Evolutionary conservation across 1,284 basidiomycete species (phyloP).

Genomic region (Sphaerobolus stellatus): DNA sequence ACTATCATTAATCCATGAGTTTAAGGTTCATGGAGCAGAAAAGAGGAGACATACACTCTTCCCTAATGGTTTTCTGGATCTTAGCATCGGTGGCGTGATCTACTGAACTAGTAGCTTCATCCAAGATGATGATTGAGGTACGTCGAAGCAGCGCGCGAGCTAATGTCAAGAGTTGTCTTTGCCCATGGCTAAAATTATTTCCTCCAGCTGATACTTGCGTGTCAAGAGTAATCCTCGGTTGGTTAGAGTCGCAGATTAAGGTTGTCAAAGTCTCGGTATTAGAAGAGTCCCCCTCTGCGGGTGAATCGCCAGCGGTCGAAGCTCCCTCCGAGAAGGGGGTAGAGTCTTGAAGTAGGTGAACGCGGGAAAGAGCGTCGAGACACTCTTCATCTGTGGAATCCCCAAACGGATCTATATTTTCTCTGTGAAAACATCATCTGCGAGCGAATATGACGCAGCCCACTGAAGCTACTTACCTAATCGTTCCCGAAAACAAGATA

Average conservation of each 20-base stretch:
- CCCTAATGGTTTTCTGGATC: constrained; percentile 46
- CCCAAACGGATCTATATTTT: constrained; percentile 17
- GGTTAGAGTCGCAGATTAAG: constrained; percentile 34
- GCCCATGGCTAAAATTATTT: constrained; percentile 48
- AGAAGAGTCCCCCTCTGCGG: not conserved
- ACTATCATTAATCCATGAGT: constrained; percentile 18
- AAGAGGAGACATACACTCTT: constrained; percentile 28
- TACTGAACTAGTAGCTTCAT: constrained; percentile 35
- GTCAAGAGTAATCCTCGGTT: constrained; percentile 7
- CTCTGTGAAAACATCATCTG: constrained; percentile 17
- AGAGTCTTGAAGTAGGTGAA: constrained; percentile 11
- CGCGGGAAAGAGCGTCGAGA: constrained; percentile 13
- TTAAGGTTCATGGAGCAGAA: not conserved
- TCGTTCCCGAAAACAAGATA: constrained; percentile 13
- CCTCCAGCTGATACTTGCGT: constrained; percentile 41
- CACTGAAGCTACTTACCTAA: constrained; percentile 4
- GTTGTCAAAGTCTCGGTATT: constrained; percentile 26
- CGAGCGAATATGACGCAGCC: not conserved
- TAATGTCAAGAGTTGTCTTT: constrained; percentile 47
- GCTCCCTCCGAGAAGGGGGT: not conserved
- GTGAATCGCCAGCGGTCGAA: constrained; percentile 18
- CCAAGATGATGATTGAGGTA: constrained; percentile 48
- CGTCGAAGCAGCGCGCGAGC: constrained; percentile 43
- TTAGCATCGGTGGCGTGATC: constrained; percentile 31
- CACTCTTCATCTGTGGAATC: constrained; percentile 15